Conservation (phyloP, 768 basidiomycete species). For the Amanita thiersii region DNA sequence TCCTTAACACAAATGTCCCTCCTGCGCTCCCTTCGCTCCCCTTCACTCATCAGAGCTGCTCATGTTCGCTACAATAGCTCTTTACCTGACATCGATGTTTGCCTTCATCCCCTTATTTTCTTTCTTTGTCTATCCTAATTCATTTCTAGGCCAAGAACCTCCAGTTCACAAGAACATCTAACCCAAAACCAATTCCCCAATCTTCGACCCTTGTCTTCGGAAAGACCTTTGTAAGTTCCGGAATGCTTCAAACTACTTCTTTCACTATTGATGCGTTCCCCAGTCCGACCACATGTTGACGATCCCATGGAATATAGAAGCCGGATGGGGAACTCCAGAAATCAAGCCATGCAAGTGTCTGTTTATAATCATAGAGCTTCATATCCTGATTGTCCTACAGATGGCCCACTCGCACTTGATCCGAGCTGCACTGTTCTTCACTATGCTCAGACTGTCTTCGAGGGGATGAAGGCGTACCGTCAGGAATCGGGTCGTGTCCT, state of each 20-base stretch:
- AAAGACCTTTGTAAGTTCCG: slow-evolving; percentile 62
- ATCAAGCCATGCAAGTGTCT: slow-evolving; percentile 64
- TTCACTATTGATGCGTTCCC: slow-evolving; percentile 6
- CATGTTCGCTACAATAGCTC: background rate
- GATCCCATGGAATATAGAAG: slow-evolving; percentile 59
- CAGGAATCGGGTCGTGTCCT: slow-evolving; percentile 64
- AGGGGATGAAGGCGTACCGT: slow-evolving; percentile 93
- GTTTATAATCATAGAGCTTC: slow-evolving; percentile 5
- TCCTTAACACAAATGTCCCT: background rate
- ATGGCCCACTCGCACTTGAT: slow-evolving; percentile 66
- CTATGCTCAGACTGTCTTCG: slow-evolving; percentile 88
- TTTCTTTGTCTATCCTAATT: background rate
- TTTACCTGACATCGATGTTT: slow-evolving; percentile 9
- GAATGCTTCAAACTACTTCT: background rate
- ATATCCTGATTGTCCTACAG: slow-evolving; percentile 22
- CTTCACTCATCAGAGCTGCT: background rate
- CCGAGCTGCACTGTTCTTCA: slow-evolving; percentile 82
- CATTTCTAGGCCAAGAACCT: slow-evolving; percentile 42
- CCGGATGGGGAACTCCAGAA: slow-evolving; percentile 78
- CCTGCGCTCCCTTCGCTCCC: background rate
- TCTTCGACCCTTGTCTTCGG: slow-evolving; percentile 74
- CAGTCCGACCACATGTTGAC: slow-evolving; percentile 86
- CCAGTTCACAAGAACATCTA: slow-evolving; percentile 35
- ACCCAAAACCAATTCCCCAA: slow-evolving; percentile 56
- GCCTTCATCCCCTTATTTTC: slow-evolving; percentile 1